Base-by-base conservation (phyloP, 2,329 filamentous ascomycete genomes). In the Xylaria sp. region DNA sequence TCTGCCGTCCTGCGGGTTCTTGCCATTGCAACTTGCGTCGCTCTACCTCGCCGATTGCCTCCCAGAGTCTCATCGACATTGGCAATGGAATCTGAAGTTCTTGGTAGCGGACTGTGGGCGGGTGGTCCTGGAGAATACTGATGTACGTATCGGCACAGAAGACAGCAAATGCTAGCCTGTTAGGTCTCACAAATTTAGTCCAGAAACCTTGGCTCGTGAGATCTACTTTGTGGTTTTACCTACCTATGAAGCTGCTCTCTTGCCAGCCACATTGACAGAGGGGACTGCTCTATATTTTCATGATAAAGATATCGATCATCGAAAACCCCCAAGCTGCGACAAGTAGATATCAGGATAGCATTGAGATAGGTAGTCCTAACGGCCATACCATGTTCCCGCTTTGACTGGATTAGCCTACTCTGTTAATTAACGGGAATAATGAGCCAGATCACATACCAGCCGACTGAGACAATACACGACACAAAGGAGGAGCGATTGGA, bases 61-160 rank as follows among this genome's bases (percentile, higher is more conserved):
- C 34, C 53, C 53, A 56, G 12, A 56, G 53, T 41, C 8, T 5
- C 9, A 32, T 39, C 8, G 53, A 56, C 20, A 39, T 41, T 20
- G 53, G 53, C 32, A 56, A 7, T 13, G 53, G 53, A 7, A 56
- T 39, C n/a, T 18, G 34, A 3, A 56, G 53, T 41, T 56, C 53
- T 23, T 56, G 53, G 12, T 56, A 56, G 13, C 53, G 53, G 15
- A 56, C 18, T 4, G 53, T 56, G 12, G 53, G 53, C 13, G 53
- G 53, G 34, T 39, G 32, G 18, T 56, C 53, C 20, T 39, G 12
- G 34, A 56, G 39, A 18, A 39, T 10, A 30, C 53, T 56, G 20
- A 56, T 39, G n/a, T 41, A 41, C 13, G 53, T 41, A 15, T 56
- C 53, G 7, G 23, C 34, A 13, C 53, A 41, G 9, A 56, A 20